phyloP scores from a whole-genome alignment of 2,329 filamentous ascomycete genomes.

The Ophiocordyceps camponoti-rufipedis region DNA sequence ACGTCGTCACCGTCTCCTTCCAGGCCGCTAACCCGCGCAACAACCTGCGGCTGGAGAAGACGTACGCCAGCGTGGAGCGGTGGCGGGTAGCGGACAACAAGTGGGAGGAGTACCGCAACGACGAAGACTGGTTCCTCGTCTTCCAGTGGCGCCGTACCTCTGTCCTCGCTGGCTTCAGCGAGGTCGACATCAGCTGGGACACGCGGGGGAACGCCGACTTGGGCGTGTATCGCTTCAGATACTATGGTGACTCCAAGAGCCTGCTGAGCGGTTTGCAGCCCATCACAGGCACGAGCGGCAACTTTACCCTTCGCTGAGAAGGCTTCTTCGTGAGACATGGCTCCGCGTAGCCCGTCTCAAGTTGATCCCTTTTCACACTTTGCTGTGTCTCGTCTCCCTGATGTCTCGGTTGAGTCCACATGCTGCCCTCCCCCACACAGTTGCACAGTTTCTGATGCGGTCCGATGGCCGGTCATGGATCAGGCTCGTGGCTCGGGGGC shows the following conservation, averaged over 20 bases:
- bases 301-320: background rate
- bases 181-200: slow-evolving; percentile 69
- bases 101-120: slow-evolving; percentile 54
- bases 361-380: too few species aligned
- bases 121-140: slow-evolving; percentile 72
- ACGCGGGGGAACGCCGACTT: slow-evolving; percentile 23
- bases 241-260: slow-evolving; percentile 53
- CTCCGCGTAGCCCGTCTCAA: too few species aligned
- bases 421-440: too few species aligned
- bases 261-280: background rate
- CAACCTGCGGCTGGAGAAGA: slow-evolving; percentile 60
- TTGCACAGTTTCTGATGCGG: too few species aligned
- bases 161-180: slow-evolving; percentile 54
- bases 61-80: slow-evolving; percentile 60
- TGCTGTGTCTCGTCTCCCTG: background rate
- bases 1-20: slow-evolving; percentile 48
- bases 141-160: slow-evolving; percentile 61
- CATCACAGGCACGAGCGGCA: background rate
- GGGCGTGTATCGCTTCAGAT: slow-evolving; percentile 63
- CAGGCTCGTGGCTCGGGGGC: too few species aligned
- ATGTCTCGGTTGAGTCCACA: too few species aligned
- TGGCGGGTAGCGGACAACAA: slow-evolving; percentile 18
- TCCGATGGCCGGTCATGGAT: too few species aligned
- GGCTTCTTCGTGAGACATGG: too few species aligned
- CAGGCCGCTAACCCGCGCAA: slow-evolving; percentile 82